These are phyloP conservation scores for Aspergillus arachidicola DNA, from an alignment of 2,329 filamentous ascomycete genomes.

Conservation along the genomic window DNA sequence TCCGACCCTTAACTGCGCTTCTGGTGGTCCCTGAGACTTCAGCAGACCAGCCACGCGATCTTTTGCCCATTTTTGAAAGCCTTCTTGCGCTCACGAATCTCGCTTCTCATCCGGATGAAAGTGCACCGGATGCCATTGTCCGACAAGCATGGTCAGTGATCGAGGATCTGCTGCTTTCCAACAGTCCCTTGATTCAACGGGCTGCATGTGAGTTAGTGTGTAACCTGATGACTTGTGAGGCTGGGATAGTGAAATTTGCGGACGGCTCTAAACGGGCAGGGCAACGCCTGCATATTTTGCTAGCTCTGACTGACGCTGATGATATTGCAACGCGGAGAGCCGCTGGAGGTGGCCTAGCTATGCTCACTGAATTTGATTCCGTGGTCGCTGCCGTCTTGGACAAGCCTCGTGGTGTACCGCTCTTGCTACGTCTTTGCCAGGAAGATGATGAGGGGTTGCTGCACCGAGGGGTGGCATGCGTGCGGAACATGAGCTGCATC, in stretches of 20 bases:
- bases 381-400: conserved; percentile 72
- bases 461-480: conserved; percentile 72
- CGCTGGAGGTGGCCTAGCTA: conserved; percentile 84
- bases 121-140: conserved; percentile 69
- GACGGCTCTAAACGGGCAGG: conserved; percentile 65
- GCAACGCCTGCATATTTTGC: conserved; percentile 77
- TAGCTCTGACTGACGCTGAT: conserved; percentile 85
- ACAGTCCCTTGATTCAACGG: conserved; percentile 74
- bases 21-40: conserved; percentile 64
- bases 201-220: conserved; percentile 88
- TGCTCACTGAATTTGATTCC: conserved; percentile 75
- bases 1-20: conserved; percentile 77
- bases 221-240: conserved; percentile 65
- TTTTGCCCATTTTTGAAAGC: conserved; percentile 86
- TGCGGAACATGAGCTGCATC: conserved; percentile 69
- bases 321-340: conserved; percentile 78
- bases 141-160: conserved; percentile 72
- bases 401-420: conserved; percentile 70
- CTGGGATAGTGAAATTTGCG: conserved; percentile 50
- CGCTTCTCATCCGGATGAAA: conserved; percentile 61
- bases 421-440: conserved; percentile 77
- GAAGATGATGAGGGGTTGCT: conserved; percentile 61
- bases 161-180: conserved; percentile 80
- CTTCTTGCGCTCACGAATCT: conserved; percentile 93
- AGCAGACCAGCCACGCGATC: conserved; percentile 63